These are phyloP conservation scores for Epichloe uncinata DNA, from an alignment of 2,329 filamentous ascomycete species.

Conservation along the genomic window DNA sequence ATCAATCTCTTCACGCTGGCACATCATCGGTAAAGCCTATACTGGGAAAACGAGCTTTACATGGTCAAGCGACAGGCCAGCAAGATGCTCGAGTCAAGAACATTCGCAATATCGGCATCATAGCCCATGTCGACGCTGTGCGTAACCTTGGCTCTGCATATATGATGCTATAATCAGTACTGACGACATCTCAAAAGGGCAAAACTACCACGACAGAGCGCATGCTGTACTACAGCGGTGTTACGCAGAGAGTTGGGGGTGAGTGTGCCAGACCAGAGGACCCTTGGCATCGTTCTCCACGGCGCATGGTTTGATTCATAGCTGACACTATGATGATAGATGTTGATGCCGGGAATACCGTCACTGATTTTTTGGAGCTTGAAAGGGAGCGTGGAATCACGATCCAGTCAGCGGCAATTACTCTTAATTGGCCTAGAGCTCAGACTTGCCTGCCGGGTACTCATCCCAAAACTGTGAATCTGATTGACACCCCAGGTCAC, in stretches of 20 bases:
- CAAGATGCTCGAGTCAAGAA: slow-evolving; percentile 24
- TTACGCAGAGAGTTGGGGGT: slow-evolving; percentile 73
- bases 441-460: slow-evolving; percentile 26
- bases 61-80: slow-evolving; percentile 7
- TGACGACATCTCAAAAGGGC: slow-evolving; percentile 34
- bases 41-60: not conserved
- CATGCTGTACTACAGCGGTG: slow-evolving; percentile 94
- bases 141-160: slow-evolving; percentile 11
- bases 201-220: slow-evolving; percentile 98
- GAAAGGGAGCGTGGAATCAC: slow-evolving; percentile 90
- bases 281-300: not conserved
- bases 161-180: not conserved
- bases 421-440: slow-evolving; percentile 75
- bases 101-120: slow-evolving; percentile 93
- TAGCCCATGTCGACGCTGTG: slow-evolving; percentile 92
- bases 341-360: slow-evolving; percentile 91
- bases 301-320: not conserved
- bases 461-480: slow-evolving; percentile 58
- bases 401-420: slow-evolving; percentile 93
- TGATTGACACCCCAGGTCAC: slow-evolving; percentile 94
- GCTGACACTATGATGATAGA: slow-evolving; percentile 32
- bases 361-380: slow-evolving; percentile 90
- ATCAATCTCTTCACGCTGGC: not conserved
- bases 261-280: slow-evolving; percentile 11
- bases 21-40: not conserved